These are phyloP conservation scores for Pseudocercospora fuligena DNA, from an alignment of 2,329 filamentous ascomycete species.

Conservation along the genomic window DNA sequence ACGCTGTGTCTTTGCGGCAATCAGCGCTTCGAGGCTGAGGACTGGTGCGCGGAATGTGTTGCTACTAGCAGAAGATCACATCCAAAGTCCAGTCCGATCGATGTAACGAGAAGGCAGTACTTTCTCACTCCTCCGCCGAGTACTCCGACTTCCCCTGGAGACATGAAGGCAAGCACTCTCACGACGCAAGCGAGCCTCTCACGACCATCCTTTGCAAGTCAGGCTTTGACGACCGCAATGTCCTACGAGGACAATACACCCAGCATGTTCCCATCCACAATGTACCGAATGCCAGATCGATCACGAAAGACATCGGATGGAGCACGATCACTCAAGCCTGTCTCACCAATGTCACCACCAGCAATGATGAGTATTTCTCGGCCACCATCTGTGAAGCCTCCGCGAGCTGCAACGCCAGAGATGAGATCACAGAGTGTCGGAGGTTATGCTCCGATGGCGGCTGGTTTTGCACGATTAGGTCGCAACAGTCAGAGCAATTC, in stretches of 20 bases:
- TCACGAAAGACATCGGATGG: not conserved
- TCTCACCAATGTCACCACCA: not conserved
- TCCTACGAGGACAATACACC: not conserved
- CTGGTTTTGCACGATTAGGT: slow-evolving; percentile 16
- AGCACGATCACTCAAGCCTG: not conserved
- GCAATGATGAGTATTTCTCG: not conserved
- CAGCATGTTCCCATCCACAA: not conserved
- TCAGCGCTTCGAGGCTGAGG: not conserved
- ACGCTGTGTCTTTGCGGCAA: not conserved
- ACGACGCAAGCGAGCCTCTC: not conserved
- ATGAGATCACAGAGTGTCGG: slow-evolving; percentile 3
- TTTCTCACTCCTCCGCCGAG: not conserved
- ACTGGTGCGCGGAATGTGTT: not conserved
- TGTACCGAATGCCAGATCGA: not conserved
- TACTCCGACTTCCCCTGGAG: not conserved
- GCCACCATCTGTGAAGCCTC: not conserved
- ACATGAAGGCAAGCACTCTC: not conserved
- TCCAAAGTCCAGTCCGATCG: not conserved
- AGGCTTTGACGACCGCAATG: not conserved
- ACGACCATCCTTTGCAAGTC: not conserved
- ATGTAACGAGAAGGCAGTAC: slow-evolving; percentile 2
- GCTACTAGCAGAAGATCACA: not conserved
- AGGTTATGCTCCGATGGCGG: slow-evolving; percentile 22
- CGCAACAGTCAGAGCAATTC: not conserved
- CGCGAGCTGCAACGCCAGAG: not conserved